These are phyloP conservation scores for Apiotrichum mycotoxinovorans DNA, from an alignment of 1,284 basidiomycete species.

Conservation along the genomic window DNA sequence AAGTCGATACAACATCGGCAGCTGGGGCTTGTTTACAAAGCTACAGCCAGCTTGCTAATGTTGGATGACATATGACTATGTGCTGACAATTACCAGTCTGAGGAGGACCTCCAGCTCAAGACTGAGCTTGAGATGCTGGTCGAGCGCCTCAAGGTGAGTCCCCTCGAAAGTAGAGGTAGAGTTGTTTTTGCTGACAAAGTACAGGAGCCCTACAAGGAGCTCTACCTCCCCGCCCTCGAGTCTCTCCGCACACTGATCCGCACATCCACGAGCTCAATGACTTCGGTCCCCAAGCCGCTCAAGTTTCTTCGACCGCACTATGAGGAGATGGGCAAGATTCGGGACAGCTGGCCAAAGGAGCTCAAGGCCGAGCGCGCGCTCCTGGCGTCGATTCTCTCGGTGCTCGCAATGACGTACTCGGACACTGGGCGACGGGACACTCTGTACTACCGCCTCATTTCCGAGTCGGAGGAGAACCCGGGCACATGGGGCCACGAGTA, in stretches of 20 bases:
- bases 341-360: slow-evolving; percentile 66
- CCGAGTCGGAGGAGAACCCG: slow-evolving; percentile 77
- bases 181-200: slow-evolving; percentile 11
- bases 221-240: slow-evolving; percentile 90
- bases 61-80: too few species aligned
- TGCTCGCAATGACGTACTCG: slow-evolving; percentile 99
- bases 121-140: slow-evolving; percentile 97
- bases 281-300: slow-evolving; percentile 98
- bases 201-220: slow-evolving; percentile 78
- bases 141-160: slow-evolving; percentile 78
- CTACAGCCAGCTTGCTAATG: too few species aligned
- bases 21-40: slow-evolving; percentile 36
- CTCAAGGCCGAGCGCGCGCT: slow-evolving; percentile 78
- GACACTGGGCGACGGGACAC: slow-evolving; percentile 94
- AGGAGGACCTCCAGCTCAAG: slow-evolving; percentile 92
- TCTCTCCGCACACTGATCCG: slow-evolving; percentile 89
- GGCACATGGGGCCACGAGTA: slow-evolving; percentile 99
- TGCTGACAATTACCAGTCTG: slow-evolving; percentile 62
- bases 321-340: slow-evolving; percentile 75
- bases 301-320: slow-evolving; percentile 98
- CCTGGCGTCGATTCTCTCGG: slow-evolving; percentile 97
- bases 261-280: slow-evolving; percentile 98
- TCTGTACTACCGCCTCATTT: slow-evolving; percentile 81
- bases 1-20: too few species aligned
- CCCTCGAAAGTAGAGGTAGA: neutral